Evolutionary conservation across 1,139 yeast species (phyloP).

Genomic region (Pichia sp.): DNA sequence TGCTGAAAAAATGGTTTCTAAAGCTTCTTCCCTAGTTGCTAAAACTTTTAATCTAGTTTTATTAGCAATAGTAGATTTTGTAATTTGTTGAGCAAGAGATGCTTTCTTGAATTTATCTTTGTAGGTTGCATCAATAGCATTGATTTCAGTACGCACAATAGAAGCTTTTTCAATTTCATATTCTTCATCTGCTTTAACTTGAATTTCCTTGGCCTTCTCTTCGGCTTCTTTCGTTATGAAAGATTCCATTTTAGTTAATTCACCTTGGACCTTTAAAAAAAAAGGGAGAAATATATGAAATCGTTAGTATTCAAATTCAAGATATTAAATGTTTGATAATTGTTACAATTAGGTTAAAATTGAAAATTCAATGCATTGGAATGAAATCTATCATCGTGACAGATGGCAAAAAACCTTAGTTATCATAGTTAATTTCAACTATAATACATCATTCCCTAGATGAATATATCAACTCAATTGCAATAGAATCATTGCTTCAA

Average conservation of each 20-base stretch:
- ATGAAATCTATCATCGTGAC: too few species aligned
- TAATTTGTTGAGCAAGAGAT: constrained; percentile 86
- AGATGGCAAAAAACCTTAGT: too few species aligned
- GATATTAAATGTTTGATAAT: too few species aligned
- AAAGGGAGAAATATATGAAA: too few species aligned
- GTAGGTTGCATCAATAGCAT: constrained; percentile 75
- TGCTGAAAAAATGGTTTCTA: constrained; percentile 64
- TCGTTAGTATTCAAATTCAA: too few species aligned
- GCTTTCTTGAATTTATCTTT: constrained; percentile 88
- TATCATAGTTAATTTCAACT: too few species aligned
- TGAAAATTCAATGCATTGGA: too few species aligned
- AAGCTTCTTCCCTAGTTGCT: constrained; percentile 75
- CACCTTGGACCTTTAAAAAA: constrained; percentile 71
- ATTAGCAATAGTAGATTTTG: constrained; percentile 91
- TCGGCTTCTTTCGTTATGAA: constrained; percentile 98
- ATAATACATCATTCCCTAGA: too few species aligned
- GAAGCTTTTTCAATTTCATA: constrained; percentile 96
- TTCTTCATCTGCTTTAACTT: constrained; percentile 94
- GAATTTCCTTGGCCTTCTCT: constrained; percentile 96
- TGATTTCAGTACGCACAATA: constrained; percentile 85
- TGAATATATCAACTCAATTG: too few species aligned
- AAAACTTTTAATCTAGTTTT: constrained; percentile 88
- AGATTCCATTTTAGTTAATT: constrained; percentile 95
- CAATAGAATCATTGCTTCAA: constrained; percentile 4
- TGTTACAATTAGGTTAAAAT: too few species aligned